Evolutionary conservation across 371 early-diverging fungal species (phyloP), one percentile per base, ranked within the genome.

Genomic region (Circinella umbellata): DNA sequence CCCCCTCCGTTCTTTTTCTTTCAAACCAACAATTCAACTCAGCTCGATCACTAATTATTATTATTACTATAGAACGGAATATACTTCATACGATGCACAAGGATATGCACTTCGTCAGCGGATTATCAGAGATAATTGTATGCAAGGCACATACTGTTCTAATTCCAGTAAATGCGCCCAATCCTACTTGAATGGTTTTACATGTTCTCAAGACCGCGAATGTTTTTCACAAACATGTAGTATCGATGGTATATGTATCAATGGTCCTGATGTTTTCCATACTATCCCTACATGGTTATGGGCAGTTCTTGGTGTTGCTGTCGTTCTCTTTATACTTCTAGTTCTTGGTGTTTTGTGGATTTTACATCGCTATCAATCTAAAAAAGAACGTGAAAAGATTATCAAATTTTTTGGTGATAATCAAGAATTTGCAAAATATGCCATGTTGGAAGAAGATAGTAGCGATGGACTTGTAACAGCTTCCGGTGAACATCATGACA

Each of bases 91-190:
- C 38, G 75, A 80, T 67, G 76, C 76, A 0, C 65, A 61, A 10
- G 80, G 78, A 6, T 53, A 74, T 34, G 54, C 49, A 0, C 42
- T 79, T 8, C 63, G 69, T 55, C 83, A 82, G 63, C 76, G 72
- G 0, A 82, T 82, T 53, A 68, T 82, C 27, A 73, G 85, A 49
- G 82, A 85, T 48, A 85, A 85, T 63, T 85, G 85, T 15, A 85
- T 83, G 0, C 54, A 61, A n/a, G 79, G 77, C 5, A 74, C 80
- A 0, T 84, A 74, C 53, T 84, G 85, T 51, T 66, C 63, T 18
- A 51, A 69, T 5, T 11, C 49, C 11, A 35, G 27, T 15, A 59
- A 51, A n/a, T 84, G 85, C 65, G 74, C 76, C 20, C 13, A 39
- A 4, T 74, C 82, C 18, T 79, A 76, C 59, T n/a, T 55, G 1